Percentiles rank a stretch among this genome's conserved stretches.
These are phyloP conservation scores for Sporothrix euskadiensis DNA, from an alignment of 2,329 filamentous ascomycete species.

Conservation along the genomic window DNA sequence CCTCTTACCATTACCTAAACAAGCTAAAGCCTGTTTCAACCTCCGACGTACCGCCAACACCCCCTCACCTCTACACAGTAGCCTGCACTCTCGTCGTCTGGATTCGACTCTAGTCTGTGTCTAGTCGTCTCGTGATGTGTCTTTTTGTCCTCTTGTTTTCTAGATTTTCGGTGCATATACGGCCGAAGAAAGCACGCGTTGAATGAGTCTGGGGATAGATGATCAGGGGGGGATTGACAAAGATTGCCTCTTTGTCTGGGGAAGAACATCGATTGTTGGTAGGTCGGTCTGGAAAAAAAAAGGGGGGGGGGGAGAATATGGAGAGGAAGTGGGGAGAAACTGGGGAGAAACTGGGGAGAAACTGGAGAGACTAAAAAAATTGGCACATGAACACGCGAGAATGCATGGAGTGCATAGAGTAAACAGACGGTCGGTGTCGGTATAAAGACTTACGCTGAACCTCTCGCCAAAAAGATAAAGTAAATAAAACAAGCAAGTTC, in stretches of 20 bases:
- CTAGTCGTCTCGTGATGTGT: background rate
- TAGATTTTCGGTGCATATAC: background rate
- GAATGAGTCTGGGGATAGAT: background rate
- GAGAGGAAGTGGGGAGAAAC: too few species aligned
- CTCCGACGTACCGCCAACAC: background rate
- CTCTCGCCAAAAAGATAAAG: background rate
- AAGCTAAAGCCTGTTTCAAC: background rate
- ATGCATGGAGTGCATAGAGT: background rate
- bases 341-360: too few species aligned
- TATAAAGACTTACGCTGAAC: background rate
- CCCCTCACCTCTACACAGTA: background rate
- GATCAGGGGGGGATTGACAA: background rate
- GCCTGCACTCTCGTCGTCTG: background rate
- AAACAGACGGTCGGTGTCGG: background rate
- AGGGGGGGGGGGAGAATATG: too few species aligned
- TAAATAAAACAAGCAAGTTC: slow-evolving; percentile 3
- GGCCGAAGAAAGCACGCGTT: background rate
- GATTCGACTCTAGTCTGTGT: background rate
- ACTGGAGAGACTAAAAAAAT: background rate
- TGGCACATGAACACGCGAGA: background rate
- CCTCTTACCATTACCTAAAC: too few species aligned
- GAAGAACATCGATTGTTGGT: too few species aligned
- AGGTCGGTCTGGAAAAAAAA: too few species aligned
- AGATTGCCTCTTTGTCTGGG: too few species aligned
- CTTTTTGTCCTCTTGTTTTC: background rate